Conservation (phyloP, 257 asterid genomes). For the Capsicum baccatum region DNA sequence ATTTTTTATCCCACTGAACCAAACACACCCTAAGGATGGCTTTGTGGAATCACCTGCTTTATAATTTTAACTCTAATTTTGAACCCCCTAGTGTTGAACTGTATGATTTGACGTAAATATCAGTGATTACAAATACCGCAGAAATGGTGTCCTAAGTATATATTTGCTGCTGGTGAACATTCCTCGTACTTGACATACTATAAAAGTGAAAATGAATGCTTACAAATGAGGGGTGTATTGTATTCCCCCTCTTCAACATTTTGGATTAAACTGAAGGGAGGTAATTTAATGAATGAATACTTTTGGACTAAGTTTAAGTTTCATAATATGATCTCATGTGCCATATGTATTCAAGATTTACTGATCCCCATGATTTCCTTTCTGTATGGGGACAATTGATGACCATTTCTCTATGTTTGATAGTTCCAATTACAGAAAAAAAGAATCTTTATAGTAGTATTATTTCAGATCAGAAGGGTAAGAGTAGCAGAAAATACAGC, state of each 20-base stretch:
- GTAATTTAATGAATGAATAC: background rate
- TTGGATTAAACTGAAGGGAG: background rate
- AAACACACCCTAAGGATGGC: background rate
- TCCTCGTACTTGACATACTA: background rate
- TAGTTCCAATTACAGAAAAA: slow-evolving; percentile 36
- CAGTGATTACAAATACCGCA: background rate
- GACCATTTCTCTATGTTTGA: slow-evolving; percentile 29
- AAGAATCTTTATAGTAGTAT: slow-evolving; percentile 31
- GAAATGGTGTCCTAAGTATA: too few relatives aligned
- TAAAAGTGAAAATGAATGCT: background rate
- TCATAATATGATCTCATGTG: slow-evolving; percentile 14
- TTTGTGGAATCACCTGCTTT: too few relatives aligned
- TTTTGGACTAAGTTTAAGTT: background rate
- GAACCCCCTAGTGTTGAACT: too few relatives aligned
- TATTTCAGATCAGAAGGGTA: background rate
- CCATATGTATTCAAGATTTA: slow-evolving; percentile 26
- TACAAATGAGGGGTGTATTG: background rate
- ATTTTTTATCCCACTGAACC: background rate
- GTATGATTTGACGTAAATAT: background rate
- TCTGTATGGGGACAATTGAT: slow-evolving; percentile 30
- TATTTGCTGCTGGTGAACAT: background rate
- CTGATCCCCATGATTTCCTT: slow-evolving; percentile 38
- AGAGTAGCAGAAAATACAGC: slow-evolving; percentile 34
- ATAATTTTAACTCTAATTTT: too few relatives aligned
- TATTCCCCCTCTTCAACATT: background rate